These are phyloP conservation scores for Kalmusia sp. DNA, from an alignment of 2,329 filamentous ascomycete genomes.

Conservation along the genomic window DNA sequence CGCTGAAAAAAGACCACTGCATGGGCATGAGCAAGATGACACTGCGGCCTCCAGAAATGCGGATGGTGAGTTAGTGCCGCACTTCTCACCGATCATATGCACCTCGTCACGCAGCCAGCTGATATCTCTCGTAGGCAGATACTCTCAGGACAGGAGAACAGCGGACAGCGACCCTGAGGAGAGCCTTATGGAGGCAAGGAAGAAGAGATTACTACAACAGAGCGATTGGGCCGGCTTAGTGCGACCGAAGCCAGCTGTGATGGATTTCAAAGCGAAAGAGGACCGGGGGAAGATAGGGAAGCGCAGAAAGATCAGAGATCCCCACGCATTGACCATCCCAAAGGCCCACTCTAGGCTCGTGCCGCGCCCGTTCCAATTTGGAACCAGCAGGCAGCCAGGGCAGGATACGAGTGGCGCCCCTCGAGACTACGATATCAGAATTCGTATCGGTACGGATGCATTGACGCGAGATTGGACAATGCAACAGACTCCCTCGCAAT, in stretches of 20 bases:
- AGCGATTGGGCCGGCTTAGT: slow-evolving; percentile 45
- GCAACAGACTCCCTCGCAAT: slow-evolving; percentile 8
- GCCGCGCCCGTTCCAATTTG: slow-evolving; percentile 1
- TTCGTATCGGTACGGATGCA: slow-evolving; percentile 47
- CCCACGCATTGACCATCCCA: slow-evolving; percentile 6
- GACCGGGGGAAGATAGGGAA: slow-evolving; percentile 43
- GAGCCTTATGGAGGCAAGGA: slow-evolving; percentile 34
- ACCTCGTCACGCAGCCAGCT: slow-evolving; percentile 13
- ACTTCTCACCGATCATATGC: slow-evolving; percentile 18
- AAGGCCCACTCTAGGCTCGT: background rate
- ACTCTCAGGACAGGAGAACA: slow-evolving; percentile 9
- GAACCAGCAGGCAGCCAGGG: slow-evolving; percentile 2
- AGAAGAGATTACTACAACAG: slow-evolving; percentile 36
- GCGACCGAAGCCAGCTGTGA: slow-evolving; percentile 34
- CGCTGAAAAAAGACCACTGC: background rate
- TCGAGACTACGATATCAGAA: slow-evolving; percentile 33
- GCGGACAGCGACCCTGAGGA: slow-evolving; percentile 20
- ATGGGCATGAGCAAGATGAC: background rate
- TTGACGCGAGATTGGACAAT: slow-evolving; percentile 32
- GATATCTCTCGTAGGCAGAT: slow-evolving; percentile 4
- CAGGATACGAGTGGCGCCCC: slow-evolving; percentile 22
- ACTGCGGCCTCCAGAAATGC: background rate
- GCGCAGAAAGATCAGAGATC: slow-evolving; percentile 32
- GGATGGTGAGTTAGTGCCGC: slow-evolving; percentile 15
- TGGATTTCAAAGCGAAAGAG: slow-evolving; percentile 31